Percentiles rank a stretch among this genome's conserved stretches.
phyloP scores from a whole-genome alignment of 169 alveolate genomes.

The Plasmodium yoelii region DNA sequence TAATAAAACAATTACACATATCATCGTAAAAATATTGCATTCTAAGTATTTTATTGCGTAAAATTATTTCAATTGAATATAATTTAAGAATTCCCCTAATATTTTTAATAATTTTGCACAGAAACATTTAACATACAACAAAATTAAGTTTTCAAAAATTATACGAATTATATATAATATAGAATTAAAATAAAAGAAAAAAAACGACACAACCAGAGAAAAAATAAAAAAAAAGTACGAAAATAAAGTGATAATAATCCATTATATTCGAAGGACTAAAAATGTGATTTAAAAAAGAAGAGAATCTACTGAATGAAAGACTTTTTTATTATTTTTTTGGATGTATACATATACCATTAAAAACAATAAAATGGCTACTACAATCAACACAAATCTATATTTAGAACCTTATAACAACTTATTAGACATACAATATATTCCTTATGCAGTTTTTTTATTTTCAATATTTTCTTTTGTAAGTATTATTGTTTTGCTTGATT shows the following conservation, averaged over 20 bases:
- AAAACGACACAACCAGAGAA: background rate
- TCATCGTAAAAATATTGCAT: too few relatives aligned
- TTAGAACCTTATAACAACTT: constrained; percentile 50
- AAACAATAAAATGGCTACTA: constrained; percentile 27
- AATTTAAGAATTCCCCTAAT: too few relatives aligned
- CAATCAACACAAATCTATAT: background rate
- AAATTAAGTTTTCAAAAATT: too few relatives aligned
- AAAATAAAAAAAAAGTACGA: background rate
- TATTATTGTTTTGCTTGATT: constrained; percentile 39
- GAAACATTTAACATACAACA: too few relatives aligned
- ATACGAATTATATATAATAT: too few relatives aligned
- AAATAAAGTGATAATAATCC: too few relatives aligned
- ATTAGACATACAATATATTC: constrained; percentile 51
- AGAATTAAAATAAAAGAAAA: background rate
- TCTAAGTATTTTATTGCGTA: too few relatives aligned
- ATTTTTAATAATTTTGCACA: too few relatives aligned
- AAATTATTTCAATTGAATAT: too few relatives aligned
- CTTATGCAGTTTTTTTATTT: constrained; percentile 34
- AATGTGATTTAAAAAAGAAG: background rate
- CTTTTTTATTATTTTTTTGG: too few relatives aligned
- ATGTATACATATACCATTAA: too few relatives aligned
- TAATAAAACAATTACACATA: too few relatives aligned
- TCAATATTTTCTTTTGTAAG: constrained; percentile 37
- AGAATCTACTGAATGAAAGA: background rate
- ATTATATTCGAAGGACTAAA: background rate